Evolutionary conservation across 176 grass and related monocot genomes (phyloP), one percentile per base, ranked within the genome.

Genomic region (Aegilops longissima): DNA sequence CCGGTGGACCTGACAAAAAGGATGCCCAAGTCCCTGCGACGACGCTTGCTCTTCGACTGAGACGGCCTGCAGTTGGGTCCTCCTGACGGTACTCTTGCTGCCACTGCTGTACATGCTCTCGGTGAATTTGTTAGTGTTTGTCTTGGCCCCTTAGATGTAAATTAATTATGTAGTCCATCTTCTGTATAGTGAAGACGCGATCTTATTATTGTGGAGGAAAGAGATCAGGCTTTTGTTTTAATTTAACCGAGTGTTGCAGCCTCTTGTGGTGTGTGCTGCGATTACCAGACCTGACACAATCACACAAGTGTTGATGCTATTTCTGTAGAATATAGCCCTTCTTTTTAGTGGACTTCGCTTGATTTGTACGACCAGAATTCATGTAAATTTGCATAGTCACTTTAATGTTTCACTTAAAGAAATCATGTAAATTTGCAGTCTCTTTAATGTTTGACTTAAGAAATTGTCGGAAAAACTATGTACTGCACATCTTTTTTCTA

Each of bases 11-110:
- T 85, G 54, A 52, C 61, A 77, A 84, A 93, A 80, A 76, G 30
- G 70, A 24, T 93, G 27, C 82, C 92, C 18, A 94, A 94, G 77
- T 86, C 90, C 58, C 31, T 82, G 70, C 88, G 96, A 17, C 92
- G 93, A 9, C 88, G 90, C 29, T 68, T 96, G 63, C 85, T 90
- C 2, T 99, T 99, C 3, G 87, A 91, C 63, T 96, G 78, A 79
- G 54, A 36, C 78, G 10, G 30, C 49, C 65, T 34, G 0, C 49
- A 2, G 51, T 54, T 54, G 51, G 51, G 51, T 54, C 18, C 38
- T 61, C 36, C 54, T 47, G 33, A 27, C 64, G 59, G 2, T 35
- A 25, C 42, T 45, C 4, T 52, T 75, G 68, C 31, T 42, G 68
- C 66, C 74, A 83, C 68, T 80, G 85, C 21, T 84, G 89, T 87